These are phyloP conservation scores for Fusarium caatingaense DNA, from an alignment of 2,329 filamentous ascomycete species.

Conservation along the genomic window DNA sequence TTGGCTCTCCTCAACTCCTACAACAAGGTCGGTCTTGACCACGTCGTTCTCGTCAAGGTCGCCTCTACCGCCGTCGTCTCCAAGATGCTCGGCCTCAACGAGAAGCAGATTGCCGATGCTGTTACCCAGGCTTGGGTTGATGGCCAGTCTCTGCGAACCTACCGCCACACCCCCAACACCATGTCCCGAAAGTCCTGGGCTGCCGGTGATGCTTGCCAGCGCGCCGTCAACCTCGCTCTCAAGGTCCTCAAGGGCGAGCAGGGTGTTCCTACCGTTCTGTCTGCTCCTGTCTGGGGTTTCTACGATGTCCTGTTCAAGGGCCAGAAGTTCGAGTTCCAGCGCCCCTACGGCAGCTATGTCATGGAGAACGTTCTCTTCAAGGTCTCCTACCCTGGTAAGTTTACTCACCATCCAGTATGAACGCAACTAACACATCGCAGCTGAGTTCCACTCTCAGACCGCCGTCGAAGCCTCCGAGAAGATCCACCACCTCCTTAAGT, in stretches of 20 bases:
- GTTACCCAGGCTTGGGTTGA: conserved; percentile 98
- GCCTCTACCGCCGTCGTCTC: conserved; percentile 93
- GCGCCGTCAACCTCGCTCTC: conserved; percentile 88
- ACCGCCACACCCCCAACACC: conserved; percentile 97
- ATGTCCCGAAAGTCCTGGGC: conserved; percentile 99
- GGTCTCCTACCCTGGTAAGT: conserved; percentile 92
- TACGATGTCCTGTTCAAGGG: conserved; percentile 98
- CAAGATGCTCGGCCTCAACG: conserved; percentile 90
- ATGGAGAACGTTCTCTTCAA: conserved; percentile 99
- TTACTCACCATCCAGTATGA: background rate
- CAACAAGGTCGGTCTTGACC: conserved; percentile 98
- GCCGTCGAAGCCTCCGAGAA: conserved; percentile 94
- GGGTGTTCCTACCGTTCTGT: conserved; percentile 91
- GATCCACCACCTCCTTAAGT: conserved; percentile 84
- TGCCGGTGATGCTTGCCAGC: conserved; percentile 96
- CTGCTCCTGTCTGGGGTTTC: conserved; percentile 95
- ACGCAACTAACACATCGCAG: conserved; percentile 50
- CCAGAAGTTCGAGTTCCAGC: conserved; percentile 95
- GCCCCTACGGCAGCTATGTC: conserved; percentile 96
- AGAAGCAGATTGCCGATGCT: conserved; percentile 93
- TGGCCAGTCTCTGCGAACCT: conserved; percentile 94
- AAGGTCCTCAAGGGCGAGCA: conserved; percentile 93
- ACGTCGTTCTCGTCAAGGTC: conserved; percentile 98
- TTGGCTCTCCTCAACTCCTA: conserved; percentile 97
- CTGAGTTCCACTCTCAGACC: conserved; percentile 98